Percentiles rank a stretch among this genome's conserved stretches.
phyloP scores from a whole-genome alignment of 305 asterid genomes.

The Fraxinus platypoda region DNA sequence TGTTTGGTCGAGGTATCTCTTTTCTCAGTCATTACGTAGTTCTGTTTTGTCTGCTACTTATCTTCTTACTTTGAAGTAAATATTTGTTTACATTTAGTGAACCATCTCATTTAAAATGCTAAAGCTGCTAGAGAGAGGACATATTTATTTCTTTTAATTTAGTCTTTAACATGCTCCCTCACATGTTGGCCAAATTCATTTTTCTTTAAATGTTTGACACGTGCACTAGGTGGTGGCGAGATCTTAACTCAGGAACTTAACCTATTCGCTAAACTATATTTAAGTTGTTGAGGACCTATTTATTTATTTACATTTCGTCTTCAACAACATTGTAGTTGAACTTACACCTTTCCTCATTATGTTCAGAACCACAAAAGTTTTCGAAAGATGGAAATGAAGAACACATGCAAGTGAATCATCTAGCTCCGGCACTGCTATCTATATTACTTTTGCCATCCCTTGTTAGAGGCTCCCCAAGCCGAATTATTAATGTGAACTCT shows the following conservation, averaged over 20 bases:
- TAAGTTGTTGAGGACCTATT: not conserved
- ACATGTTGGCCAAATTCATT: not conserved
- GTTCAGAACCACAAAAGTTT: constrained; percentile 81
- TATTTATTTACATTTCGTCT: not conserved
- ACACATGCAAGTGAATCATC: constrained; percentile 97
- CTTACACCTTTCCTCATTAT: constrained; percentile 13
- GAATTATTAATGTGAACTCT: constrained; percentile 86
- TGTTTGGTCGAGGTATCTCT: not conserved
- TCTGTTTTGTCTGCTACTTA: constrained; percentile 2
- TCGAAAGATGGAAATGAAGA: constrained; percentile 85
- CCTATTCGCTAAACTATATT: not conserved
- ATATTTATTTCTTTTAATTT: not conserved
- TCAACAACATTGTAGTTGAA: not conserved
- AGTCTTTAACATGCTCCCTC: not conserved
- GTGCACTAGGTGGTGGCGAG: not conserved
- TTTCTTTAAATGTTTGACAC: not conserved
- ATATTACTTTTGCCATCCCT: constrained; percentile 87
- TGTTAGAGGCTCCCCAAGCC: constrained; percentile 93
- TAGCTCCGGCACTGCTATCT: constrained; percentile 91
- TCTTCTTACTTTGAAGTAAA: constrained; percentile 8
- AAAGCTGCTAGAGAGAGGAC: not conserved
- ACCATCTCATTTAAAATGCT: not conserved
- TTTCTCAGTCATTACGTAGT: constrained; percentile 1
- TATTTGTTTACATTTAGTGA: not conserved
- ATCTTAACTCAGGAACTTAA: not conserved